phyloP scores from a whole-genome alignment of 371 early-diverging fungal genomes.

The Mucor plumbeus region DNA sequence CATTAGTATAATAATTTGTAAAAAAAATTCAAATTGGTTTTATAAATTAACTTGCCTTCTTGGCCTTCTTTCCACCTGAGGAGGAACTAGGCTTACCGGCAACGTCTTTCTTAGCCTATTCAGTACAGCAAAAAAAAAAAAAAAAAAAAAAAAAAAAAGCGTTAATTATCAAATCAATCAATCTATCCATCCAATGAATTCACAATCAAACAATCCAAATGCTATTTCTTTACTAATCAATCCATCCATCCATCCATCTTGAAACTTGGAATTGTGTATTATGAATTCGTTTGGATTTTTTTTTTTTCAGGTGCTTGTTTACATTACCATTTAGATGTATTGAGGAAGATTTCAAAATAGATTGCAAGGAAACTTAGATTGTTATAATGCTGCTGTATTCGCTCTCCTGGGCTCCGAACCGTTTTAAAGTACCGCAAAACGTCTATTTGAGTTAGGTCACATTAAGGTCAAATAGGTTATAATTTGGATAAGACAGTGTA shows the following conservation, averaged over 20 bases:
- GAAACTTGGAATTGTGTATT: neutral
- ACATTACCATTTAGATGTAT: constrained; percentile 35
- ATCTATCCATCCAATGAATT: neutral
- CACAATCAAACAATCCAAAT: neutral
- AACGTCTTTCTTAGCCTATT: constrained; percentile 70
- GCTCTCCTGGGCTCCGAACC: constrained; percentile 1
- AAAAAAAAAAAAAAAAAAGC: neutral
- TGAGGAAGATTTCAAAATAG: constrained; percentile 32
- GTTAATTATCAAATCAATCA: neutral
- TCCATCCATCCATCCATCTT: constrained; percentile 12
- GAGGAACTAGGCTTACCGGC: constrained; percentile 74
- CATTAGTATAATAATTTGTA: neutral
- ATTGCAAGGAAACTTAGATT: neutral
- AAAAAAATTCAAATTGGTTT: neutral
- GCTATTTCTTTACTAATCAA: neutral
- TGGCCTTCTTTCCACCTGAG: constrained; percentile 88
- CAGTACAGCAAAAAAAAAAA: neutral
- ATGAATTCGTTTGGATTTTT: neutral
- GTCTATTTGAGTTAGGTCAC: neutral
- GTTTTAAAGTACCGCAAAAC: neutral
- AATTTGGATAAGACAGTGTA: no score
- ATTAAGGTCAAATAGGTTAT: no score
- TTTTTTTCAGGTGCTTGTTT: neutral
- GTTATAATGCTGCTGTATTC: constrained; percentile 8
- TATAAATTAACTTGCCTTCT: constrained; percentile 53